phyloP scores from a whole-genome alignment of 2,329 filamentous ascomycete species.

The Boeremia lycopersici region DNA sequence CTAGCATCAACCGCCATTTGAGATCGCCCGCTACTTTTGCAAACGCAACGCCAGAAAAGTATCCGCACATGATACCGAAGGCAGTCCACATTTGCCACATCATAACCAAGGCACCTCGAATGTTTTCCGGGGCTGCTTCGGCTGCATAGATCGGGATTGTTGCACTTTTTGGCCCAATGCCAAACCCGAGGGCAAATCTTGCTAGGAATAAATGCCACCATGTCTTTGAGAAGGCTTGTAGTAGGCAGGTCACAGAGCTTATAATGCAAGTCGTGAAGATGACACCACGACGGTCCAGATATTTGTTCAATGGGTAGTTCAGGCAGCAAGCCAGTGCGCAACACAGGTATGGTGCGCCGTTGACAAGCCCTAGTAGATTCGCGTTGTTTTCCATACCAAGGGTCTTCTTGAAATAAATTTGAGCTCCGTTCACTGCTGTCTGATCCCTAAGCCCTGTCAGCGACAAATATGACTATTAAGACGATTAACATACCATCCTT shows the following conservation, averaged over 20 bases:
- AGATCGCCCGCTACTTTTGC: conserved; percentile 21
- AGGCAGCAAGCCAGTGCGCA: conserved; percentile 29
- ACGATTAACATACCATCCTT: conserved; percentile 22
- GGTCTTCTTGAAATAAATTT: not conserved
- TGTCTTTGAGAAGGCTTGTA: conserved; percentile 25
- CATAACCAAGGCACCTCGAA: conserved; percentile 58
- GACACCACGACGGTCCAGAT: conserved; percentile 26
- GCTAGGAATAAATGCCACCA: conserved; percentile 19
- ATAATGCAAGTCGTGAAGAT: conserved; percentile 30
- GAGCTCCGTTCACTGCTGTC: not conserved
- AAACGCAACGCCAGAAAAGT: conserved; percentile 25
- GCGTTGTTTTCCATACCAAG: conserved; percentile 10
- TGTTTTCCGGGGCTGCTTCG: conserved; percentile 55
- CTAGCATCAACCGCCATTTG: conserved; percentile 32
- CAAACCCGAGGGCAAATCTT: conserved; percentile 39
- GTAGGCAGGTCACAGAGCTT: conserved; percentile 27
- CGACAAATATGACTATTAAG: conserved; percentile 1
- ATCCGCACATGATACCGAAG: conserved; percentile 37
- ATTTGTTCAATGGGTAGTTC: conserved; percentile 28
- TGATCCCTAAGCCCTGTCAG: not conserved
- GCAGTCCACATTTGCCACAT: conserved; percentile 57
- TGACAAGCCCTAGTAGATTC: conserved; percentile 22
- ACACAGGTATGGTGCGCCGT: conserved; percentile 29
- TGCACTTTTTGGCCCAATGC: conserved; percentile 37
- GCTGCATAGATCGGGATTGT: conserved; percentile 57